Evolutionary conservation across 2,329 filamentous ascomycete genomes (phyloP), one percentile per base, ranked within the genome.

Genomic region (Venturia effusa): DNA sequence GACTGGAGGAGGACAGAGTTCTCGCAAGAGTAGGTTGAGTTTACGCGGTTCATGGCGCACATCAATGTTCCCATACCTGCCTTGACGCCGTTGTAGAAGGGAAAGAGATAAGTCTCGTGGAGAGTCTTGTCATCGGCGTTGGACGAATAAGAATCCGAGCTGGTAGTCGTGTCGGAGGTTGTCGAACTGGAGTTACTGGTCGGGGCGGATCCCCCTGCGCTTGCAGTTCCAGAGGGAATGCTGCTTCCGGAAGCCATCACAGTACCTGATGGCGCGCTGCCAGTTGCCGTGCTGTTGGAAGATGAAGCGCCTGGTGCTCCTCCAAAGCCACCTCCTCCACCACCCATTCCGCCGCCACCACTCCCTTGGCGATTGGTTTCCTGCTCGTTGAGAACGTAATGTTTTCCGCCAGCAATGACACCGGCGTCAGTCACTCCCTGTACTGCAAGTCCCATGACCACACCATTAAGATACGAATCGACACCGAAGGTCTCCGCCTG

Each of bases 1-100:
- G 88, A 88, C 69, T 94, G 96, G 67, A 95, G 80, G 0, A 93
- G 78, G 72, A 92, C 90, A 66, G 86, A 88, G 73, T 96, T 92
- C 64, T 88, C 83, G 69, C 88, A 90, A 1, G 85, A 84, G 65
- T 88, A 74, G 27, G 72, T 75, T 34, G 73, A 75, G 67, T 81
- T 80, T 67, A 80, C 71, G 68, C 78, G 76, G 61, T 80, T 79
- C 71, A 96, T 95, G 1, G 87, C 85, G 72, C 89, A 94, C 92
- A 96, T 96, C 70, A 81, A 76, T 13, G 76, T 71, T 13, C 75
- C 79, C 64, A 78, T 80, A 41, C 79, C 79, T 41, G 79, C 79
- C 39, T 76, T 75, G 43, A 81, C 75, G 30, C 79, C 79, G 66
- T 81, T 78, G 6, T 79, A 79, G 64, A 81, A 81, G 1, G 79